A percentile compares a stretch with the other conserved stretches of the same genome.
Conservation (phyloP, 2,329 filamentous ascomycete genomes). For the Sporothrix brasiliensis region DNA sequence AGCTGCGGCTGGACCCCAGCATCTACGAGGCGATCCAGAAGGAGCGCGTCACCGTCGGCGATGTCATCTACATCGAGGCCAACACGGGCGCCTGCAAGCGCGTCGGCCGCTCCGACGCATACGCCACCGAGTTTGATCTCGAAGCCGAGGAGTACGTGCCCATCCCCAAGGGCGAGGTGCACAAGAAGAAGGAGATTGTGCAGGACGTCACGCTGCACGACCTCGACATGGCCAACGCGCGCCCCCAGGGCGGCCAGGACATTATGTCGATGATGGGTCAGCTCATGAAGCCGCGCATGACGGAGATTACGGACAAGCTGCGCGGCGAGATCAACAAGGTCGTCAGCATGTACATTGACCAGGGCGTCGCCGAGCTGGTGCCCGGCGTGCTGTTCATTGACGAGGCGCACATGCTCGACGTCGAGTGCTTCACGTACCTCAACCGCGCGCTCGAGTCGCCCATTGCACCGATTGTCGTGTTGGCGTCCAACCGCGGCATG, state of each 20-base stretch:
- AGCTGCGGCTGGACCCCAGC: conserved; percentile 91
- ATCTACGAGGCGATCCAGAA: conserved; percentile 99
- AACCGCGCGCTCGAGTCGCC: conserved; percentile 95
- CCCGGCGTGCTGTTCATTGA: conserved; percentile 98
- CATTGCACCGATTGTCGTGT: conserved; percentile 94
- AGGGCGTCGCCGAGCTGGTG: conserved; percentile 96
- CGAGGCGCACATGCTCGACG: conserved; percentile 99
- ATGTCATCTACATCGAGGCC: conserved; percentile 98
- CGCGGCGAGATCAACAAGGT: conserved; percentile 98
- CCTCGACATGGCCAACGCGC: conserved; percentile 90
- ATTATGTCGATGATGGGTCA: conserved; percentile 99
- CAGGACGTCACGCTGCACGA: conserved; percentile 98
- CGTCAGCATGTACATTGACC: conserved; percentile 97
- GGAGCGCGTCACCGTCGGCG: conserved; percentile 91
- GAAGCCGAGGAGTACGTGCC: conserved; percentile 99
- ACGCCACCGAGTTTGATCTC: conserved; percentile 96
- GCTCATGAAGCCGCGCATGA: conserved; percentile 99
- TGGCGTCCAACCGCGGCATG: conserved; percentile 94
- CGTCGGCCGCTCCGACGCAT: conserved; percentile 92
- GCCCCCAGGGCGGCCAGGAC: conserved; percentile 95
- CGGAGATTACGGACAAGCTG: conserved; percentile 97
- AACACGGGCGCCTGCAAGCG: conserved; percentile 98
- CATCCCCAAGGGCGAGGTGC: conserved; percentile 96
- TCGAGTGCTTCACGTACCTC: conserved; percentile 98
- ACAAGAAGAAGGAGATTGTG: conserved; percentile 99